Conservation (phyloP, 1,284 basidiomycete species). For the Tilletia caries region DNA sequence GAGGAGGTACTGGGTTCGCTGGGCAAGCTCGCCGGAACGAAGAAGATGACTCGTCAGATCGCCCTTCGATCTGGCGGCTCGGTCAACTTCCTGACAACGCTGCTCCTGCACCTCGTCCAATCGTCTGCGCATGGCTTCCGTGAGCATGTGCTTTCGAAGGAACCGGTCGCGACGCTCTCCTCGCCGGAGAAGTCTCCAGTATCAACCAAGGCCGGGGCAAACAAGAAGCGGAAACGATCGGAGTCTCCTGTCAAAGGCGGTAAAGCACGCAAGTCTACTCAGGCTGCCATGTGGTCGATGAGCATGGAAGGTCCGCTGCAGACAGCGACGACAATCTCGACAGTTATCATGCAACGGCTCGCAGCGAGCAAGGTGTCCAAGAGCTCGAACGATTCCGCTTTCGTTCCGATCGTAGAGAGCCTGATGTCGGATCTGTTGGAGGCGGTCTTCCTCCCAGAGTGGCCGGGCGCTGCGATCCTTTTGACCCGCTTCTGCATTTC, state of each 20-base stretch:
- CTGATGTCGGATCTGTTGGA: slow-evolving; percentile 81
- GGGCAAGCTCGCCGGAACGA: slow-evolving; percentile 82
- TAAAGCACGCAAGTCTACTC: not conserved
- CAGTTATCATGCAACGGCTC: not conserved
- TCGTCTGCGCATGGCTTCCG: slow-evolving; percentile 60
- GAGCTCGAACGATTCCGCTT: slow-evolving; percentile 54
- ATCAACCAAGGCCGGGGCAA: not conserved
- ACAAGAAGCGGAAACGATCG: not conserved
- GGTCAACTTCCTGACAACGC: slow-evolving; percentile 85
- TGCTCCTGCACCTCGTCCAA: slow-evolving; percentile 91
- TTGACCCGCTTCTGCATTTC: slow-evolving; percentile 40
- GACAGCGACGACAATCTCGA: not conserved
- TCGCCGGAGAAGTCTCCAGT: not conserved
- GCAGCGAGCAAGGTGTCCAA: slow-evolving; percentile 31
- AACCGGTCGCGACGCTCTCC: not conserved
- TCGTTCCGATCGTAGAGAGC: slow-evolving; percentile 82
- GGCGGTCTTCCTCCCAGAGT: slow-evolving; percentile 89
- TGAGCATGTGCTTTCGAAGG: not conserved
- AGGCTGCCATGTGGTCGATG: not conserved
- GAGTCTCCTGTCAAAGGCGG: not conserved
- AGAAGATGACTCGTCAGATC: slow-evolving; percentile 74
- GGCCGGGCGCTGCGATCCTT: slow-evolving; percentile 84
- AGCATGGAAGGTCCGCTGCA: slow-evolving; percentile 6
- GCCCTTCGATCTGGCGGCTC: slow-evolving; percentile 61
- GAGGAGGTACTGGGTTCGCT: slow-evolving; percentile 87